These are phyloP conservation scores for Ceratocystis diversiconidia DNA, from an alignment of 2,329 filamentous ascomycete species.

Conservation along the genomic window DNA sequence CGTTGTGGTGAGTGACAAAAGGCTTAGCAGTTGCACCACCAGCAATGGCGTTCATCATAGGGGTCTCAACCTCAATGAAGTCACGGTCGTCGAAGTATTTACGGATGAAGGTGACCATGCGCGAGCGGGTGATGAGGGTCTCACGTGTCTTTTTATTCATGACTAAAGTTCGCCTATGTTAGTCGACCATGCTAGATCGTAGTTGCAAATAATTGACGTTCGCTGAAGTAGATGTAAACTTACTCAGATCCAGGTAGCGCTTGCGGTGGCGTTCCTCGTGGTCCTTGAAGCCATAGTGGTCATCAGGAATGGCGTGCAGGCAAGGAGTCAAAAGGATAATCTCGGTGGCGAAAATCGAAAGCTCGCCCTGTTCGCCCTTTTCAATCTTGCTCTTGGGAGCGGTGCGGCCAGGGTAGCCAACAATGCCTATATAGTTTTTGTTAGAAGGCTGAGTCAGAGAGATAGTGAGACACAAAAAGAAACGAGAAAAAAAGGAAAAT, in stretches of 20 bases:
- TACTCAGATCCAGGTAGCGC: constrained; percentile 74
- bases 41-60: constrained; percentile 92
- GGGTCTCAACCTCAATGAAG: constrained; percentile 90
- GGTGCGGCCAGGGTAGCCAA: constrained; percentile 71
- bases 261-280: constrained; percentile 86
- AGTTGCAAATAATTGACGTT: background rate
- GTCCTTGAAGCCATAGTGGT: constrained; percentile 91
- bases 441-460: background rate
- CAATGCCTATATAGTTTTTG: constrained; percentile 30
- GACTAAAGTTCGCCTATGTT: constrained; percentile 28
- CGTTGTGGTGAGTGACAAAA: constrained; percentile 92
- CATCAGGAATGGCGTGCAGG: constrained; percentile 75
- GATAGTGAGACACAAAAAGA: too few species aligned
- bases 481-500: background rate
- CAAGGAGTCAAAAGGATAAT: constrained; percentile 79
- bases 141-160: constrained; percentile 84
- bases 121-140: constrained; percentile 65
- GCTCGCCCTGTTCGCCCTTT: constrained; percentile 67
- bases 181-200: background rate
- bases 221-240: background rate
- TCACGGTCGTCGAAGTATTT: constrained; percentile 75
- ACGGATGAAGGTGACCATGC: constrained; percentile 75
- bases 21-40: constrained; percentile 89
- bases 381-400: constrained; percentile 78
- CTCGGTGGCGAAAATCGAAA: constrained; percentile 84